phyloP scores from a whole-genome alignment of 345 rosid genomes.

The Brassica incana region DNA sequence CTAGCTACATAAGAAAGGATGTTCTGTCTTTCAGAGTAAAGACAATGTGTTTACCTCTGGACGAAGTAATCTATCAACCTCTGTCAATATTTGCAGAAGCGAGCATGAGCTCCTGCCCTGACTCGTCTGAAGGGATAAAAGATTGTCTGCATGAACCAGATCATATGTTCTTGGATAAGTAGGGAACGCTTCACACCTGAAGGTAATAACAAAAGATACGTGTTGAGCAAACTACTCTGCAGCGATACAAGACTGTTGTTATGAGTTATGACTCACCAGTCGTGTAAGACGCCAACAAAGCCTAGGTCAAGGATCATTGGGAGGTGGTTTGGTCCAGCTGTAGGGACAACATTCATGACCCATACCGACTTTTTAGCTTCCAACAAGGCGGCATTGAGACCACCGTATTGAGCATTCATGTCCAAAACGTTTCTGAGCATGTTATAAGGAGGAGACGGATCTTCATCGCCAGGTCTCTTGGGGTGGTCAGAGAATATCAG shows the following conservation, averaged over 20 bases:
- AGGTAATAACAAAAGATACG: not conserved
- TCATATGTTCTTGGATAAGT: constrained; percentile 94
- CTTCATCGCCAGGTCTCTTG: constrained; percentile 98
- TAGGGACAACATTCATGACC: constrained; percentile 99
- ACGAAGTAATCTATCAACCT: constrained; percentile 91
- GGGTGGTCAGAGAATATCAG: constrained; percentile 99
- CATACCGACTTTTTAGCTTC: constrained; percentile 83
- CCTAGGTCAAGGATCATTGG: constrained; percentile 92
- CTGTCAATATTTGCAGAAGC: constrained; percentile 60
- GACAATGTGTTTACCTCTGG: constrained; percentile 73
- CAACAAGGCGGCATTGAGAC: constrained; percentile 80
- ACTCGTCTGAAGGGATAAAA: constrained; percentile 62
- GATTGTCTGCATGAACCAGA: constrained; percentile 84
- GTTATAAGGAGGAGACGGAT: constrained; percentile 96
- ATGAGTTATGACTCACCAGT: constrained; percentile 58
- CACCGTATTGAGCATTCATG: constrained; percentile 95
- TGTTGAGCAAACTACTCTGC: constrained; percentile 1
- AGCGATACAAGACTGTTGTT: not conserved
- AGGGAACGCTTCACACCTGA: constrained; percentile 98
- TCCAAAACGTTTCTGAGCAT: constrained; percentile 95
- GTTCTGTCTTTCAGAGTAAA: not conserved
- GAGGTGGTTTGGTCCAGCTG: constrained; percentile 76
- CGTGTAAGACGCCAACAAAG: constrained; percentile 83
- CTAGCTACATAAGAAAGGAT: not conserved
- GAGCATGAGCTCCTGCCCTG: constrained; percentile 51